Conservation (phyloP, 176 grass and related monocot species). For the Saccharum spontaneum region DNA sequence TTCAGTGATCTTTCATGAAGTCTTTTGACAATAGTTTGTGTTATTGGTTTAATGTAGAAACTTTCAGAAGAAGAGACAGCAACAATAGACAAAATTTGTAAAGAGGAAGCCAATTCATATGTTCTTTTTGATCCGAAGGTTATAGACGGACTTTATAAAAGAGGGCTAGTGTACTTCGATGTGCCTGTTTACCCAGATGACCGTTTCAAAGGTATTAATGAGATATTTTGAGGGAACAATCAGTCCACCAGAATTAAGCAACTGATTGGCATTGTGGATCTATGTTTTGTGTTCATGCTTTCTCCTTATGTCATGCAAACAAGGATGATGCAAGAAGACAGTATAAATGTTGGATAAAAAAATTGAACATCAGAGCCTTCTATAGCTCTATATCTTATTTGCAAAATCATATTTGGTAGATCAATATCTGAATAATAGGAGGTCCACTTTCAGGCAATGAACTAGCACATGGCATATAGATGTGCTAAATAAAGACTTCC, state of each 20-base stretch:
- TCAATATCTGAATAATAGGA: background rate
- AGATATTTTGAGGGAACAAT: conserved; percentile 4
- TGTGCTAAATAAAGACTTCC: background rate
- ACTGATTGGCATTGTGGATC: conserved; percentile 12
- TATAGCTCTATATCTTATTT: conserved; percentile 12
- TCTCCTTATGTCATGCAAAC: conserved; percentile 7
- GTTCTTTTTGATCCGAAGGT: conserved; percentile 88
- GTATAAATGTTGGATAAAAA: background rate
- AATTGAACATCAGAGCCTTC: background rate
- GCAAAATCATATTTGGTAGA: conserved; percentile 18
- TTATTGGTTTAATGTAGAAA: conserved; percentile 64
- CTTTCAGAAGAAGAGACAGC: conserved; percentile 93
- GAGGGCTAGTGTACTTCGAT: conserved; percentile 89
- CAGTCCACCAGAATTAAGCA: background rate
- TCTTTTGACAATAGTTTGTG: conserved; percentile 26
- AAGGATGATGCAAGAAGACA: conserved; percentile 12
- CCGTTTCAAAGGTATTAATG: conserved; percentile 85
- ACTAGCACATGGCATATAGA: background rate
- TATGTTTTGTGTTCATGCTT: conserved; percentile 17
- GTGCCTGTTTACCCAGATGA: conserved; percentile 87
- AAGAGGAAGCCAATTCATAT: conserved; percentile 94
- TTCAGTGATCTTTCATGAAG: conserved; percentile 19
- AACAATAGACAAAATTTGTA: conserved; percentile 98
- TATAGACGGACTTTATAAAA: conserved; percentile 74
- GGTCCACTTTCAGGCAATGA: background rate